Conservation (phyloP, 2,329 filamentous ascomycete species). For the Hymenotorrendiella dingleyae region DNA sequence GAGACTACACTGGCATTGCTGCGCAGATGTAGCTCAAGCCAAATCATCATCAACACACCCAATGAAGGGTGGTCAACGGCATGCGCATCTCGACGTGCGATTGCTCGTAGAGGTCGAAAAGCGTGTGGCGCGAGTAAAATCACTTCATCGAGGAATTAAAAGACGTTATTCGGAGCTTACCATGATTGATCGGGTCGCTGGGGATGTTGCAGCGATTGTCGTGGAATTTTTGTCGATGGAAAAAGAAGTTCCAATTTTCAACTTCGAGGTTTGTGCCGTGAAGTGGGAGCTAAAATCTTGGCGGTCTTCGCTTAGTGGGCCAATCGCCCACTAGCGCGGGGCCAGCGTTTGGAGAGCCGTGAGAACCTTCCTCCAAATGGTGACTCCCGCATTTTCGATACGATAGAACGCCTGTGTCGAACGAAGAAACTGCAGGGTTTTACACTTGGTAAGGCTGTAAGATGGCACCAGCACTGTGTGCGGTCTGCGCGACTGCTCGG, state of each 20-base stretch:
- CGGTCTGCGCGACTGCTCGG: conserved; percentile 66
- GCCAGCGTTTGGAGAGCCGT: no score
- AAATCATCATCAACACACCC: conserved; percentile 48
- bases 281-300: conserved; percentile 22
- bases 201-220: conserved; percentile 33
- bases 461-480: conserved; percentile 74
- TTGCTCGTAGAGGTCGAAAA: conserved; percentile 35
- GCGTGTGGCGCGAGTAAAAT: conserved; percentile 30
- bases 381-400: no score
- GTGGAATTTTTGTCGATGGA: conserved; percentile 28
- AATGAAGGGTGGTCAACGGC: conserved; percentile 29
- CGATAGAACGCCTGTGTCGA: no score
- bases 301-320: conserved; percentile 5
- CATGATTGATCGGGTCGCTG: conserved; percentile 48
- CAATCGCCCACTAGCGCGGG: no score
- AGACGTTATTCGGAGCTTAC: conserved; percentile 47
- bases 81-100: conserved; percentile 32
- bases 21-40: conserved; percentile 53
- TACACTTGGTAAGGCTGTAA: no score
- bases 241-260: conserved; percentile 24
- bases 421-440: no score
- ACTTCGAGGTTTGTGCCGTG: conserved; percentile 16
- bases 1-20: conserved; percentile 48
- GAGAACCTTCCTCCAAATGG: no score
- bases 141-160: conserved; percentile 25